phyloP scores from a whole-genome alignment of 106 monocot genomes.

The Acanthochlamys bracteata region DNA sequence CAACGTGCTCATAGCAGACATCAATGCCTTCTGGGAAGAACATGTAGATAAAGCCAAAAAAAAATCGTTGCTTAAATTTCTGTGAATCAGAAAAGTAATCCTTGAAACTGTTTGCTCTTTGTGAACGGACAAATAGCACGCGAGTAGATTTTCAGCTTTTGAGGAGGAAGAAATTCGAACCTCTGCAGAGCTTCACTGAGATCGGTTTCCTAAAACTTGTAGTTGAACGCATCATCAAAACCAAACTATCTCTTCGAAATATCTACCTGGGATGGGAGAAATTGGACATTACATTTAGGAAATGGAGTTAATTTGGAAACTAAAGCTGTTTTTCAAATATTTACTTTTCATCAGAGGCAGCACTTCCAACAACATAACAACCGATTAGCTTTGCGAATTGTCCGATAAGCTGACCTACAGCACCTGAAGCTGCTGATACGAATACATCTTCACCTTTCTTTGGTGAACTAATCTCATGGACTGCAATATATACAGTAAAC shows the following conservation, averaged over 20 bases:
- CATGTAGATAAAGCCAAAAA: no score
- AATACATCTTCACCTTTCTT: constrained; percentile 11
- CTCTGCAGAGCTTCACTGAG: constrained; percentile 22
- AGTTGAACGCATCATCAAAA: constrained; percentile 43
- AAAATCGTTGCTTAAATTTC: no score
- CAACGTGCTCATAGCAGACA: constrained; percentile 54
- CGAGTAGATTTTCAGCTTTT: no score
- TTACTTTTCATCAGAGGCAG: constrained; percentile 48
- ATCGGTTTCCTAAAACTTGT: constrained; percentile 27
- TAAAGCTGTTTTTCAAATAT: no score
- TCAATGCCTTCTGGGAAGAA: constrained; percentile 44
- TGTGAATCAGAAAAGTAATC: no score
- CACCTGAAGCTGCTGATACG: constrained; percentile 13
- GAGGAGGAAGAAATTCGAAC: not conserved
- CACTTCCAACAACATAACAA: constrained; percentile 15
- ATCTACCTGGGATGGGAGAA: no score
- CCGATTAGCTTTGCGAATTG: constrained; percentile 29
- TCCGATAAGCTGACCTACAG: constrained; percentile 36
- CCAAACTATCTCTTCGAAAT: constrained; percentile 28
- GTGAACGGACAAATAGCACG: no score
- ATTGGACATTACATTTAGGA: no score
- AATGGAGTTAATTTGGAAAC: no score
- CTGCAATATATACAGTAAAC: constrained; percentile 7
- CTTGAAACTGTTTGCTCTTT: no score
- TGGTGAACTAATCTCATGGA: constrained; percentile 5